Conservation (phyloP, 371 early-diverging fungal genomes). For the Pancytospora epiphaga region DNA sequence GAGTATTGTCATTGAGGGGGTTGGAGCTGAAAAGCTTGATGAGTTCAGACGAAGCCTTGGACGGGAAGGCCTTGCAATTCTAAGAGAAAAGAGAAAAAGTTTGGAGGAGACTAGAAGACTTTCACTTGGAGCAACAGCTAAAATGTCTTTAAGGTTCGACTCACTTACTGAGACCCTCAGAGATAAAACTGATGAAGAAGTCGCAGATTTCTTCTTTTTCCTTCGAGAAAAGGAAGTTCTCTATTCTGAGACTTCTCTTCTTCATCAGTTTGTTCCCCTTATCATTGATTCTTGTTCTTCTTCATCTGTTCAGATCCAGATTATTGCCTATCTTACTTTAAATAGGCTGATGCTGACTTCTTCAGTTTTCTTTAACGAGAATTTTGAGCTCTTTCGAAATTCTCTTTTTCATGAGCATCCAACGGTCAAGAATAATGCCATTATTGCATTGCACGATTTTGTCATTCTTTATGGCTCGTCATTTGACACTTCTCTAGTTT, state of each 20-base stretch:
- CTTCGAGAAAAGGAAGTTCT: conserved; percentile 59
- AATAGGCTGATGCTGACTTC: conserved; percentile 38
- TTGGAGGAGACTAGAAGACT: conserved; percentile 49
- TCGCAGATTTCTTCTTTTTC: conserved; percentile 56
- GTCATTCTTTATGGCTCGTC: conserved; percentile 32
- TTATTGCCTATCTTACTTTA: conserved; percentile 21
- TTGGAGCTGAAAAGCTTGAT: conserved; percentile 1
- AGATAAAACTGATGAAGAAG: conserved; percentile 55
- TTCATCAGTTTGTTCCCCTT: conserved; percentile 34
- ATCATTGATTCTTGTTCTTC: conserved; percentile 25
- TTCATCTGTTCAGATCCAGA: conserved; percentile 2
- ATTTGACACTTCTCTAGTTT: conserved; percentile 24
- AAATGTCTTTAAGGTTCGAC: conserved; percentile 13
- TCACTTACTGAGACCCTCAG: conserved; percentile 11
- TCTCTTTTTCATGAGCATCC: conserved; percentile 6
- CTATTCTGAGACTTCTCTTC: conserved; percentile 40
- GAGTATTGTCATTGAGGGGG: background rate
- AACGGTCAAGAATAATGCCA: conserved; percentile 30
- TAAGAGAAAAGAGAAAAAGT: conserved; percentile 56
- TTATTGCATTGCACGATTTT: conserved; percentile 38
- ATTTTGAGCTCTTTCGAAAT: conserved; percentile 13
- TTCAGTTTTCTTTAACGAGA: conserved; percentile 30
- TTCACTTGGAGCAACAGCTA: conserved; percentile 17
- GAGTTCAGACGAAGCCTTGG: background rate
- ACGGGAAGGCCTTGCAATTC: conserved; percentile 20